Base-by-base conservation (phyloP, 2,329 filamentous ascomycete genomes). In the Fusarium avenaceum region DNA sequence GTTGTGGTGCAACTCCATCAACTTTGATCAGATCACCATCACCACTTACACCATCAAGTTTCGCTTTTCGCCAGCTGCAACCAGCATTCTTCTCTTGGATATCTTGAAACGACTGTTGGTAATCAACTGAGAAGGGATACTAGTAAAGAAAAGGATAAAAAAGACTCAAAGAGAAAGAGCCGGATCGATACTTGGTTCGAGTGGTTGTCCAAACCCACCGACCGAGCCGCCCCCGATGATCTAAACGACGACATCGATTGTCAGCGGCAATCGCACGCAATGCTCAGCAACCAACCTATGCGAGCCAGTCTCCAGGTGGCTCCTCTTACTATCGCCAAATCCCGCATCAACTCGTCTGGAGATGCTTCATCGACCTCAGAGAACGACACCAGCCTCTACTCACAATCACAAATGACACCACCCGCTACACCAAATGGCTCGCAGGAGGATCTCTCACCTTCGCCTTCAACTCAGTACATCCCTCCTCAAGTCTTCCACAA, bases 401-500 rank as follows among this genome's bases (percentile, higher is more conserved):
- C 80, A 43, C 79, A 85, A 71, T 81, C 86, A 47, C 89, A 93
- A 70, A 91, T 94, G 80, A 94, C 92, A 48, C 92, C 92, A 28
- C 92, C 92, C 42, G 83, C 90, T 65, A 94, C 92, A 10, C 92
- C 92, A 19, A 89, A 90, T 78, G 86, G 85, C 74, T 89, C 88
- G 24, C 85, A 86, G 75, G 90, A 93, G 76, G 82, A 86, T 68
- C 83, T 86, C 40, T 75, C 74, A 57, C 75, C 78, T 13, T 62
- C 58, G 22, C 61, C 78, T 15, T 63, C 58, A 45, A 60, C 60
- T 20, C 76, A 79, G 71, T 72, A 81, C 72, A 74, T 80, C 50
- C 80, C 84, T 8, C 84, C 88, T 67, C 87, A 91, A 3, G 85
- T 94, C 60, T 97, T 97, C 76, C 92, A 96, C 85, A 97, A 96